Evolutionary conservation across 495 filamentous ascomycete genomes (phyloP).

Genomic region (Xylaria grammica): DNA sequence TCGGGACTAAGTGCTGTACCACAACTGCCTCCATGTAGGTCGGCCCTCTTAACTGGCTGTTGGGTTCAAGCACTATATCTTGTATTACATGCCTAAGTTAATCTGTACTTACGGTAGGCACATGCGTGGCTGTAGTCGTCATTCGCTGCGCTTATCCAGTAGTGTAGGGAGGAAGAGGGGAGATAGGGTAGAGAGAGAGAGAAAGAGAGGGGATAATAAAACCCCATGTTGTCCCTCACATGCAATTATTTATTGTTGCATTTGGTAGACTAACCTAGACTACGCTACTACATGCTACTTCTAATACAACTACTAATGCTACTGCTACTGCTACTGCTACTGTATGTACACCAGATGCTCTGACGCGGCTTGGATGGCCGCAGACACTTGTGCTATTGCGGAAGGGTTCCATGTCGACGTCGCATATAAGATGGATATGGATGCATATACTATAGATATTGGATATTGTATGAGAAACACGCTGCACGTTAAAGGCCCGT

Average conservation of each 20-base stretch:
- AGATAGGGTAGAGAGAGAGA: too few relatives aligned
- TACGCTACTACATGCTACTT: too few relatives aligned
- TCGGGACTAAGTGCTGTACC: neutral
- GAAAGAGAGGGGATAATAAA: neutral
- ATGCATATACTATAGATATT: neutral
- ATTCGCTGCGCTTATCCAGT: constrained; percentile 5
- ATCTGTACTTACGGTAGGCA: neutral
- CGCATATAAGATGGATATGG: neutral
- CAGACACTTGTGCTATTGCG: neutral
- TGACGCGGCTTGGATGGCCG: too few relatives aligned
- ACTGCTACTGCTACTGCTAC: too few relatives aligned
- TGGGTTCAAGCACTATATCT: neutral
- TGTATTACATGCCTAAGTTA: constrained; percentile 1
- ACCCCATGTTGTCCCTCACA: neutral
- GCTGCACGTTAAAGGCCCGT: neutral
- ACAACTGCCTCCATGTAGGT: neutral
- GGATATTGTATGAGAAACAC: neutral
- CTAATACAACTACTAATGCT: too few relatives aligned
- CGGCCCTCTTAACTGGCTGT: constrained; percentile 2
- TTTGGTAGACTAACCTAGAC: neutral
- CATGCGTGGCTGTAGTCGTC: neutral
- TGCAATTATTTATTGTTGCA: too few relatives aligned
- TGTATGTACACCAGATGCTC: too few relatives aligned
- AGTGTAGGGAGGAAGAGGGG: neutral
- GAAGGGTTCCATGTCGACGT: neutral